Percentiles rank a stretch among this genome's conserved stretches.
Evolutionary conservation across 441 rosid genomes (phyloP).

Genomic region (Erodium texanum): DNA sequence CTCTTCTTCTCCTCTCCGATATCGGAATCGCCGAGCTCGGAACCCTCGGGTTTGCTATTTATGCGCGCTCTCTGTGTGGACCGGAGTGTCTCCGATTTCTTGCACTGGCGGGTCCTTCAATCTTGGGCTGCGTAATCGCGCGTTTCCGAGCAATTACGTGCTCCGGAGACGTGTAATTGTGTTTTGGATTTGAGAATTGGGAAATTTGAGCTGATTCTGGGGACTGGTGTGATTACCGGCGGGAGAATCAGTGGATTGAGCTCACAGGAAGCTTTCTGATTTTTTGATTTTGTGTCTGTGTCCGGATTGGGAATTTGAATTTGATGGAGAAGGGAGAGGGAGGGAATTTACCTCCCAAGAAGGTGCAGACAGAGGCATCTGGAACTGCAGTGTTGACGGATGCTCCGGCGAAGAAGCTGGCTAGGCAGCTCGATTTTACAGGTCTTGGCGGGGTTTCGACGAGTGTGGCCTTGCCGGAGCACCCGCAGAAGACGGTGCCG

Average conservation of each 20-base stretch:
- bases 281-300: too few species aligned
- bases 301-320: slow-evolving; percentile 9
- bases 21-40: slow-evolving; percentile 10
- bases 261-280: not conserved
- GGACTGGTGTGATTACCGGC: too few species aligned
- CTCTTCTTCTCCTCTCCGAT: slow-evolving; percentile 9
- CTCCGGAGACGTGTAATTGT: slow-evolving; percentile 16
- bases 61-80: slow-evolving; percentile 16
- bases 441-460: slow-evolving; percentile 17
- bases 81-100: slow-evolving; percentile 9
- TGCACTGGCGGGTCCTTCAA: not conserved
- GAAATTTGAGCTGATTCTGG: slow-evolving; percentile 29
- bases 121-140: slow-evolving; percentile 32
- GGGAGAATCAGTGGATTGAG: slow-evolving; percentile 18
- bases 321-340: slow-evolving; percentile 41
- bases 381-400: slow-evolving; percentile 22
- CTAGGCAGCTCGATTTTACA: slow-evolving; percentile 74
- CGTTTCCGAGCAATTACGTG: slow-evolving; percentile 21
- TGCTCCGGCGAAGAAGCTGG: slow-evolving; percentile 39
- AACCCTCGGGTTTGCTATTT: slow-evolving; percentile 20
- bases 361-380: slow-evolving; percentile 31
- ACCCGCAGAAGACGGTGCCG: slow-evolving; percentile 27
- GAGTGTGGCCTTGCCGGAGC: slow-evolving; percentile 39
- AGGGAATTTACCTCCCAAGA: slow-evolving; percentile 54
- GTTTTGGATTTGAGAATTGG: slow-evolving; percentile 37